A percentile compares a stretch with the other conserved stretches of the same genome.
These are phyloP conservation scores for Candida mattraensis DNA, from an alignment of 805 yeast genomes.

Conservation along the genomic window DNA sequence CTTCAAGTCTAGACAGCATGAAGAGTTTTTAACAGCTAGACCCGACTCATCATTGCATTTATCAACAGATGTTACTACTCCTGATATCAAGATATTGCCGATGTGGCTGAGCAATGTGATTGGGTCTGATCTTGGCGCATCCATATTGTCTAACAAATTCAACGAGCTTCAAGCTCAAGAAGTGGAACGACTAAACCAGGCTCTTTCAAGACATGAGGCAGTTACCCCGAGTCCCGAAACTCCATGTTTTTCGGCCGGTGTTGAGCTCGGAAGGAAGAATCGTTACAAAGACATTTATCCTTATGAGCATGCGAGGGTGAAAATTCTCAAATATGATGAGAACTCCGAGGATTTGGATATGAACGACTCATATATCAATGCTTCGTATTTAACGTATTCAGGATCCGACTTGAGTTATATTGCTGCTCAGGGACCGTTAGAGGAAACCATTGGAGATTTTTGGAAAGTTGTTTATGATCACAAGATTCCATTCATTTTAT, in stretches of 20 bases:
- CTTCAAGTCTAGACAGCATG: slow-evolving; percentile 52
- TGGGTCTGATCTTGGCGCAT: slow-evolving; percentile 38
- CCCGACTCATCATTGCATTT: slow-evolving; percentile 31
- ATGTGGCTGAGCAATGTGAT: slow-evolving; percentile 49
- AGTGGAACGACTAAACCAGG: slow-evolving; percentile 58
- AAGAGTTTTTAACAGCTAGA: slow-evolving; percentile 40
- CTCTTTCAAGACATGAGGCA: slow-evolving; percentile 31
- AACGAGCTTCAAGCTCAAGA: slow-evolving; percentile 68
- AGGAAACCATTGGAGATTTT: slow-evolving; percentile 74
- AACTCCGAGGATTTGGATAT: slow-evolving; percentile 27
- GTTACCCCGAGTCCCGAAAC: slow-evolving; percentile 26
- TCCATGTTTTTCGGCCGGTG: slow-evolving; percentile 65
- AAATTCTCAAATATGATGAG: slow-evolving; percentile 37
- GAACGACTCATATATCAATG: slow-evolving; percentile 73
- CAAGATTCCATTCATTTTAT: slow-evolving; percentile 62
- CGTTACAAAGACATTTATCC: slow-evolving; percentile 88
- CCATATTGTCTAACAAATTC: slow-evolving; percentile 52
- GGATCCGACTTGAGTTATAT: slow-evolving; percentile 51
- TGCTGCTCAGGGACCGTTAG: slow-evolving; percentile 89
- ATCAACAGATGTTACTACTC: slow-evolving; percentile 20
- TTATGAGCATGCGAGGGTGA: slow-evolving; percentile 82
- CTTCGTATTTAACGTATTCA: slow-evolving; percentile 62
- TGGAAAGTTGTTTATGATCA: slow-evolving; percentile 76
- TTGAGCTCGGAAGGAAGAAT: slow-evolving; percentile 78
- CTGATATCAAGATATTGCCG: slow-evolving; percentile 41